phyloP scores from a whole-genome alignment of 352 stramenopile species.

The Globisporangium abappressorium region DNA sequence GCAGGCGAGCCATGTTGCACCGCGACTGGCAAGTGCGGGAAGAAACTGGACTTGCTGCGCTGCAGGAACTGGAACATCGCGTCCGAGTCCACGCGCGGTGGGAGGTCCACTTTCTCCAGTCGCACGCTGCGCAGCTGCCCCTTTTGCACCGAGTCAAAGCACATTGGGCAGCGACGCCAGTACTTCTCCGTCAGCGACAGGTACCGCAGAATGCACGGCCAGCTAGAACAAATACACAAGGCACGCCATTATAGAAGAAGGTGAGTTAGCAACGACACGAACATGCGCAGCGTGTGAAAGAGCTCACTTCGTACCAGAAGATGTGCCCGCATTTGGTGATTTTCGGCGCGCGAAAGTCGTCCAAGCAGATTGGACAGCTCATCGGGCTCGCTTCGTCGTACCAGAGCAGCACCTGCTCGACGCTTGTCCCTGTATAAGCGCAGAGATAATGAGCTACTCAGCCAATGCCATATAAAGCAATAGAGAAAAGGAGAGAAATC shows the following conservation, averaged over 20 bases:
- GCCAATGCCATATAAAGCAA: background rate
- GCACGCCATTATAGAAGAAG: background rate
- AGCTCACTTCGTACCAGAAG: constrained; percentile 54
- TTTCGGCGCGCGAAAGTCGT: constrained; percentile 73
- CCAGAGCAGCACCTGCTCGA: constrained; percentile 81
- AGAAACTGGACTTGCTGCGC: constrained; percentile 65
- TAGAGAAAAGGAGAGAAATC: constrained; percentile 9
- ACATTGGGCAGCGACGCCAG: constrained; percentile 86
- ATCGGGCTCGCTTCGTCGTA: constrained; percentile 55
- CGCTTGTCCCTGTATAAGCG: constrained; percentile 57
- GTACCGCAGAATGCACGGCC: constrained; percentile 82
- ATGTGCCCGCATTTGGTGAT: constrained; percentile 87
- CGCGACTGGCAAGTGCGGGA: constrained; percentile 45
- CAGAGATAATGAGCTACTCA: background rate
- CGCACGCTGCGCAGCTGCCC: constrained; percentile 71
- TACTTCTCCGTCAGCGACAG: constrained; percentile 85
- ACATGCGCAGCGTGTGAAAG: no score
- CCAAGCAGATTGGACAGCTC: constrained; percentile 81
- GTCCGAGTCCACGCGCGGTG: constrained; percentile 47
- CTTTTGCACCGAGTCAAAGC: constrained; percentile 85
- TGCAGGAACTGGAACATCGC: constrained; percentile 78
- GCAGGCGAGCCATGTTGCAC: background rate
- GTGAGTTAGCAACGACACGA: no score
- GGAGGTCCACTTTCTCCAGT: constrained; percentile 53
- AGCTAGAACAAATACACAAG: constrained; percentile 34